Evolutionary conservation across 176 grass and related monocot genomes (phyloP), one percentile per base, ranked within the genome.

Genomic region (Tillandsia leiboldiana): DNA sequence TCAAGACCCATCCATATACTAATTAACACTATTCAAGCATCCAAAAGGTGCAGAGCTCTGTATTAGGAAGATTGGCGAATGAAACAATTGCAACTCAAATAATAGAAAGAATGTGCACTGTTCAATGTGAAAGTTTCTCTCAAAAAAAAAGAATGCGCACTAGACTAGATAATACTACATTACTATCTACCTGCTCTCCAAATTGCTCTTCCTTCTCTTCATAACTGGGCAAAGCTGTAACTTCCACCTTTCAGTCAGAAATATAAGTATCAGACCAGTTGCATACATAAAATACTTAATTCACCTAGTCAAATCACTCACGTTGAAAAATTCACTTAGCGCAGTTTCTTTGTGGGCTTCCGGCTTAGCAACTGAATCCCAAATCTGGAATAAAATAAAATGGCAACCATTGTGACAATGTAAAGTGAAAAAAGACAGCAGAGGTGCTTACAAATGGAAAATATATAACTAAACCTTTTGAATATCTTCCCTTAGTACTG

Each of bases 191-290:
- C 88, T 97, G 82, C 15, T 90, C 79, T 26, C 72, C 74, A 59
- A 97, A 97, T 83, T 87, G 77, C 65, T 87, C 84, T 83, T 90
- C 89, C 52, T 82, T 97, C 59, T 87, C 86, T 87, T 97, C 89
- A 66, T 87, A 97, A 85, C 89, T 97, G 26, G 86, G 71, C 69
- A 97, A 78, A 83, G 93, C 86, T 42, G 72, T 90, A 28, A 92
- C 93, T 62, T 92, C 84, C 59, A 97, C 89, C 93, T 97, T 86
- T 72, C 51, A 68, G 83, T 88, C 64, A 26, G 49, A 75, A 73
- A 69, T 79, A 63, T 79, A 83, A 76, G 78, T 29, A 71, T 59
- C 54, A 59, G 15, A 59, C 33, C 33, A 42, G 33, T 59, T 14
- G 17, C 54, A 59, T 17, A 2, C 20, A 15, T 59, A 59, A 59